These are phyloP conservation scores for Suillus luteus DNA, from an alignment of 768 basidiomycete species.

Conservation along the genomic window DNA sequence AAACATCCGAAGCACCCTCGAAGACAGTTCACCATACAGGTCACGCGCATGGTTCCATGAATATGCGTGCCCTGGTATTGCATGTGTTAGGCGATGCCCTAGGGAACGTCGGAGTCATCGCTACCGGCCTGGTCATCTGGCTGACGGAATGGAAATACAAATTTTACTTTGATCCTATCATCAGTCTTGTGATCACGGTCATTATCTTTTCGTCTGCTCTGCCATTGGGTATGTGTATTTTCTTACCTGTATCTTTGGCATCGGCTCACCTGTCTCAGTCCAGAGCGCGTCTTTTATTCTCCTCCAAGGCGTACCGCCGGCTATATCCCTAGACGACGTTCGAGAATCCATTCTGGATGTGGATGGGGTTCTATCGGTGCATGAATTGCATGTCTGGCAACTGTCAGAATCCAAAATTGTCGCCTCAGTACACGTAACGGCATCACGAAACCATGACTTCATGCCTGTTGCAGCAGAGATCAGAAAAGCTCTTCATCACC, in stretches of 20 bases:
- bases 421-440: constrained; percentile 93
- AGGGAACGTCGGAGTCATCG: constrained; percentile 97
- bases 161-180: constrained; percentile 90
- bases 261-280: constrained; percentile 44
- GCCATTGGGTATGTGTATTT: constrained; percentile 67
- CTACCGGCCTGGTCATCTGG: constrained; percentile 94
- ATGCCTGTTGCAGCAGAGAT: constrained; percentile 89
- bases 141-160: constrained; percentile 81
- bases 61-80: constrained; percentile 93
- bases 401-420: constrained; percentile 94
- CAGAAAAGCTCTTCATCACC: constrained; percentile 79
- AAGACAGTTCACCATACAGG: constrained; percentile 28
- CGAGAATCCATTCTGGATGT: constrained; percentile 78
- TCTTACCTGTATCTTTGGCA: constrained; percentile 7
- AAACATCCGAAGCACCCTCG: constrained; percentile 11
- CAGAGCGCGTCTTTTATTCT: constrained; percentile 93
- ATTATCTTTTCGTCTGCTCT: constrained; percentile 97
- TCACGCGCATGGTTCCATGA: constrained; percentile 76
- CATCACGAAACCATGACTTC: constrained; percentile 81
- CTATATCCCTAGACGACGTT: constrained; percentile 88
- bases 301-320: constrained; percentile 90
- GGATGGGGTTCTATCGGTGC: constrained; percentile 80
- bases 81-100: constrained; percentile 97
- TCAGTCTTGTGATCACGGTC: constrained; percentile 90
- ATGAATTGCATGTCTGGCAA: constrained; percentile 98